Evolutionary conservation across 1,284 basidiomycete species (phyloP), one percentile per base, ranked within the genome.

Genomic region (Ceratobasidium sp.): DNA sequence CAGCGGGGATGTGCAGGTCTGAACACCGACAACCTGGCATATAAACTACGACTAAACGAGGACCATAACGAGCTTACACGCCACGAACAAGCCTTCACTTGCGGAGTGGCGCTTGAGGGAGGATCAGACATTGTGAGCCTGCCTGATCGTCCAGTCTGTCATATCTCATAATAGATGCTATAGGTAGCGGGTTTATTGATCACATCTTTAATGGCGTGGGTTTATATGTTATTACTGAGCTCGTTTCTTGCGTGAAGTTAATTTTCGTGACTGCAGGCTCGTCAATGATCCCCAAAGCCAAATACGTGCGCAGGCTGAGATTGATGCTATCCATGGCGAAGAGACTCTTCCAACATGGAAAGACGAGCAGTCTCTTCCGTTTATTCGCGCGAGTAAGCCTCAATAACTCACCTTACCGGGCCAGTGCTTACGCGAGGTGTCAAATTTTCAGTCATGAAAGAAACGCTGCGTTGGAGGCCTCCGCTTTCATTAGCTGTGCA

Each of bases 391-490:
- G 46, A 21, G 58, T 59, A 3, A 26, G 58, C 28, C 3, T 4
- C 2, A 14, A 16, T 35, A 44, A 44, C 43, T 7, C 35, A 38
- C 16, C 18, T 21, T 38, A 26, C 28, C 18, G 9, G 21, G 13
- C 23, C 16, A 18, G 8, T 30, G 35, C 16, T 1, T 5, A 8
- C 11, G 4, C 1, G 16, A n/a, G 4, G 23, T n/a, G 32, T 18
- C n/a, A n/a, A 38, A 38, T 28, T 14, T 21, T 49, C 18, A 70
- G 67, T 59, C 23, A 49, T 70, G 14, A 70, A 70, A 38, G 67
- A 70, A 30, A 21, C 41, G 3, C 46, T 59, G 7, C 26, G 67
- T 14, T 70, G 67, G 67, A 30, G 67, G 23, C 67, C 67, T 14
- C 54, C 67, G 13, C 23, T 70, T 11, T 55, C 67, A 1, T n/a